A percentile compares a stretch with the other conserved stretches of the same genome.
These are phyloP conservation scores for Trametes gibbosa DNA, from an alignment of 768 basidiomycete species.

Conservation along the genomic window DNA sequence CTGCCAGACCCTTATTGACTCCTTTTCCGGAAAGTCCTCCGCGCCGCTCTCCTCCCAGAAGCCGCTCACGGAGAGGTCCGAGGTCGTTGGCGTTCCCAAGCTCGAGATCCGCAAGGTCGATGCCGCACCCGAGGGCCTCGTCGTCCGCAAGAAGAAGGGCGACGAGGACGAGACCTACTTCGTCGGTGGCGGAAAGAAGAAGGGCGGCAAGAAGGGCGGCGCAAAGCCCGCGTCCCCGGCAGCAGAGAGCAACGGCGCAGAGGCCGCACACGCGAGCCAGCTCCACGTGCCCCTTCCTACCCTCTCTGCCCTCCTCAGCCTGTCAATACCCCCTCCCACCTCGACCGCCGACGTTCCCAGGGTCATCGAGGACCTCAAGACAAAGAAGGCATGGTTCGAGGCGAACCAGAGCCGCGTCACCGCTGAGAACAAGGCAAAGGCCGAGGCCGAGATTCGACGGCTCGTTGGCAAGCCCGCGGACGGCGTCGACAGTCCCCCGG, in stretches of 20 bases:
- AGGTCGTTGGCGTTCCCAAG: constrained; percentile 68
- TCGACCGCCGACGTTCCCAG: constrained; percentile 75
- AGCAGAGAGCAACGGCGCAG: constrained; percentile 13
- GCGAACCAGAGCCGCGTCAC: constrained; percentile 86
- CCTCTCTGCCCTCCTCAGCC: constrained; percentile 78
- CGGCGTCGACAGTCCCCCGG: constrained; percentile 25
- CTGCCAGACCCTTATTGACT: constrained; percentile 89
- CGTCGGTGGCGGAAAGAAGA: constrained; percentile 58
- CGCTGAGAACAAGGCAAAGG: constrained; percentile 76
- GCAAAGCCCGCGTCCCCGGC: constrained; percentile 27
- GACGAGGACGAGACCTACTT: constrained; percentile 83
- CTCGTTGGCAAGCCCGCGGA: constrained; percentile 42
- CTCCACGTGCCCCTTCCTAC: constrained; percentile 84
- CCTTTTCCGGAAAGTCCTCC: constrained; percentile 66
- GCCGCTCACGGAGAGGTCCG: constrained; percentile 37
- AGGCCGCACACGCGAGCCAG: constrained; percentile 28
- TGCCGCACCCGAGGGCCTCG: constrained; percentile 56
- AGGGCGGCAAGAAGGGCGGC: constrained; percentile 60
- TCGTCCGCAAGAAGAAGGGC: constrained; percentile 89
- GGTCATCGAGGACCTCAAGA: constrained; percentile 85
- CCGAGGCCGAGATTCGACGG: constrained; percentile 69
- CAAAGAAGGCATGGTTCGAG: constrained; percentile 93
- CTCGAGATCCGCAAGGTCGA: constrained; percentile 87
- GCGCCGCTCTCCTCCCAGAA: constrained; percentile 42
- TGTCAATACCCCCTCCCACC: constrained; percentile 89